Evolutionary conservation across 2,329 filamentous ascomycete species (phyloP).

Genomic region (Keithomyces neogunnii): DNA sequence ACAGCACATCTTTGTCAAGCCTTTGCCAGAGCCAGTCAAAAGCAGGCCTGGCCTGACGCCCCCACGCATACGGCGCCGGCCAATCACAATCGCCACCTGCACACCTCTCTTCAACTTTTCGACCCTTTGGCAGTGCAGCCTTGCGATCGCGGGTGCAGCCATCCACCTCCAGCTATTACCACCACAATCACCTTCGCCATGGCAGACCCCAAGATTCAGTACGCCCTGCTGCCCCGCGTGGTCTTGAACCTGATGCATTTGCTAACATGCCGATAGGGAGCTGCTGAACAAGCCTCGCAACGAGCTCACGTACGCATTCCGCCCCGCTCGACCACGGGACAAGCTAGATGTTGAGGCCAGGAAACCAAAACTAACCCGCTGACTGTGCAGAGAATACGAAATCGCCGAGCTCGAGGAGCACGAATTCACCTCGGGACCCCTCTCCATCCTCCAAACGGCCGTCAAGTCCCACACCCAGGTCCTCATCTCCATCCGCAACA

Average conservation of each 20-base stretch:
- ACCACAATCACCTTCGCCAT: slow-evolving; percentile 28
- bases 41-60: neutral
- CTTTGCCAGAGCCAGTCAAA: slow-evolving; percentile 2
- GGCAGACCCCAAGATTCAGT: slow-evolving; percentile 69
- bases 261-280: slow-evolving; percentile 51
- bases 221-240: slow-evolving; percentile 19
- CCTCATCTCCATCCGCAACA: slow-evolving; percentile 94
- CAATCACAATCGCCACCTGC: slow-evolving; percentile 17
- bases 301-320: slow-evolving; percentile 73
- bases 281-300: slow-evolving; percentile 80
- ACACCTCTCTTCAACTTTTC: slow-evolving; percentile 24
- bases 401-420: slow-evolving; percentile 61
- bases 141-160: slow-evolving; percentile 16
- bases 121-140: slow-evolving; percentile 18
- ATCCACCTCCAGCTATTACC: slow-evolving; percentile 10
- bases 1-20: too few relatives aligned
- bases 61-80: slow-evolving; percentile 1
- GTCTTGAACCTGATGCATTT: neutral
- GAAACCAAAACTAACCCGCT: slow-evolving; percentile 4
- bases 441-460: slow-evolving; percentile 94
- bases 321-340: slow-evolving; percentile 10
- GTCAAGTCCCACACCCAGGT: slow-evolving; percentile 93
- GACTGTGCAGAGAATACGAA: slow-evolving; percentile 69
- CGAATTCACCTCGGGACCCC: slow-evolving; percentile 43
- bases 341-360: slow-evolving; percentile 8